Base-by-base conservation (phyloP, 768 basidiomycete genomes). In the Cubamyces lactineus region DNA sequence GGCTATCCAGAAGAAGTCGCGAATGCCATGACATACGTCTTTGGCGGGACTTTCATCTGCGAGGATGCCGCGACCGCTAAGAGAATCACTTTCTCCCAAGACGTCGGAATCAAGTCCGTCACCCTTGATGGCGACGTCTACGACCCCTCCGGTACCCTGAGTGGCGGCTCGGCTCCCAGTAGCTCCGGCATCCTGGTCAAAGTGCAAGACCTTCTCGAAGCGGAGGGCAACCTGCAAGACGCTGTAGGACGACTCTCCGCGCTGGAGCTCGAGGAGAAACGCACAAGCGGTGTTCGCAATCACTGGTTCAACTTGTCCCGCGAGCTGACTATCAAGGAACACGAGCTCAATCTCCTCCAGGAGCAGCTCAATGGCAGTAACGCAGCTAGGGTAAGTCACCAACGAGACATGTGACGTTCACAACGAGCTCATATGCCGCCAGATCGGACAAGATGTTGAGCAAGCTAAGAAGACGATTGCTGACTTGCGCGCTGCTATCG, bases 81-180 rank as follows among this genome's bases (percentile, higher is more conserved):
- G 71, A 75, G 78, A 0, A 91, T 97, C 45, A 97, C 97, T 0
- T 98, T 98, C 78, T 79, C 86, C 57, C 76, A 71, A 19, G 79
- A 85, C 11, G 81, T 89, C 15, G 79, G 81, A 21, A 86, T 91
- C 51, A 87, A 87, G 53, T 95, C 92, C 11, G 95, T 98, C 49
- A 99, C 97, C 7, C 80, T 97, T 21, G 89, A 93, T 2, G 97
- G 97, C 2, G 97, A 98, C 70, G 86, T 97, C 12, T 98, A 99
- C 73, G 97, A 99, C 64, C 96, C 97, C 2, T 90, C 91, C 8
- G 96, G 96, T 7, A 96, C 92, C 0, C 84, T 99, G 19, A 92
- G 88, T 19, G 97, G 97, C 5, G 97, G 97, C 1, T 85, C 94
- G 1, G 87, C 94, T 0, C 92, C 95, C 0, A 88, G 79, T 63